phyloP scores from a whole-genome alignment of 2,329 filamentous ascomycete species.

The Coniochaeta sp. region DNA sequence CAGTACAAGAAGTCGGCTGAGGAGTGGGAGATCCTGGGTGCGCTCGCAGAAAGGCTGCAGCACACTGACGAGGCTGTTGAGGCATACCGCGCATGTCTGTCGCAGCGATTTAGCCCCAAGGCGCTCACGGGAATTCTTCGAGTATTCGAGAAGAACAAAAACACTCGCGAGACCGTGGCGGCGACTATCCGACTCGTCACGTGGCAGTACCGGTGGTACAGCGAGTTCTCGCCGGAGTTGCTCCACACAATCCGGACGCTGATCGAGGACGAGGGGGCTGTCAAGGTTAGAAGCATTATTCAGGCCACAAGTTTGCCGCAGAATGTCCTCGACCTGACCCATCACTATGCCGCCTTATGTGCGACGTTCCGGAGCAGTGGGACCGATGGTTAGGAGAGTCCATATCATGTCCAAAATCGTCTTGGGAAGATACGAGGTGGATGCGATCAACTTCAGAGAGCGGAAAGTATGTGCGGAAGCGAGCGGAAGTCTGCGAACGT shows the following conservation, averaged over 20 bases:
- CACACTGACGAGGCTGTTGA: conserved; percentile 88
- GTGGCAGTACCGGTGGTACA: conserved; percentile 99
- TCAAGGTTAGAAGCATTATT: conserved; percentile 95
- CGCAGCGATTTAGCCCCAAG: conserved; percentile 86
- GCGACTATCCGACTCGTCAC: conserved; percentile 88
- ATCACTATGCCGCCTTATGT: conserved; percentile 92
- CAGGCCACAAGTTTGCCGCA: conserved; percentile 93
- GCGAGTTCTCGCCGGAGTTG: conserved; percentile 91
- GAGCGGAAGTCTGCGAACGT: neutral
- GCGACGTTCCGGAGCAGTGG: conserved; percentile 93
- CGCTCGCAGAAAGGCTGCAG: conserved; percentile 85
- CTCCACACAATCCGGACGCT: conserved; percentile 82
- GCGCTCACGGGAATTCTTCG: conserved; percentile 79
- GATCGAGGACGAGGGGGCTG: conserved; percentile 94
- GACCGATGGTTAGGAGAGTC: conserved; percentile 59
- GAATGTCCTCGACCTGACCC: conserved; percentile 85
- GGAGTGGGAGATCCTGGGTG: conserved; percentile 96
- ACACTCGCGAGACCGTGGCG: conserved; percentile 72
- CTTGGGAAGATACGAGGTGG: neutral
- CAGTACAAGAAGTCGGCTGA: conserved; percentile 95
- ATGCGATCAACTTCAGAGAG: conserved; percentile 15
- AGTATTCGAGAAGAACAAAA: conserved; percentile 68
- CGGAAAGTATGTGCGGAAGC: neutral
- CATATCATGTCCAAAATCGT: neutral
- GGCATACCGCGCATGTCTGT: conserved; percentile 82